Evolutionary conservation across 345 rosid species (phyloP).

Genomic region (Erodium maritimum): DNA sequence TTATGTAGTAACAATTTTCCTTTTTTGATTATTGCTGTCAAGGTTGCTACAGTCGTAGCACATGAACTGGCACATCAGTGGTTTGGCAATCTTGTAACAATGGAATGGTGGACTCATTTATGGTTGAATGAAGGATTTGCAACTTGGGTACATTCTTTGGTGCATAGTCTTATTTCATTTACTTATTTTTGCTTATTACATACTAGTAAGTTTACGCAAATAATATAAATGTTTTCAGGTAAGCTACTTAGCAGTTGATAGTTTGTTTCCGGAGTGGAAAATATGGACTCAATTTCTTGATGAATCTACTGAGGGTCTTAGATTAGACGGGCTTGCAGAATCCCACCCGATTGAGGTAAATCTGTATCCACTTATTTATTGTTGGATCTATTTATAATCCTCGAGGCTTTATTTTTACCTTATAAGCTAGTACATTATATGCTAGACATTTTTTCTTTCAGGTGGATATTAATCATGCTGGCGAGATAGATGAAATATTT

Average conservation of each 20-base stretch:
- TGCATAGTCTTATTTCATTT: slow-evolving; percentile 5
- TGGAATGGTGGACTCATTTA: slow-evolving; percentile 99
- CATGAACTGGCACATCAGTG: slow-evolving; percentile 99
- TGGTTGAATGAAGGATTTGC: slow-evolving; percentile 99
- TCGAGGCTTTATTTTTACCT: neutral
- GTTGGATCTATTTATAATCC: neutral
- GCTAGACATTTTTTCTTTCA: slow-evolving; percentile 16
- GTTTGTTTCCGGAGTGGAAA: slow-evolving; percentile 93
- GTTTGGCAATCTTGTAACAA: slow-evolving; percentile 98
- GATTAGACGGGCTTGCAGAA: slow-evolving; percentile 86
- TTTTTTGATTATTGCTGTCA: neutral
- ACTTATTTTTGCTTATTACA: neutral
- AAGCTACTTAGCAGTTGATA: slow-evolving; percentile 89
- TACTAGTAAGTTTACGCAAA: slow-evolving; percentile 5
- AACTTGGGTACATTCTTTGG: slow-evolving; percentile 63
- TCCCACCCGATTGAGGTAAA: slow-evolving; percentile 97
- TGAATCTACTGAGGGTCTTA: slow-evolving; percentile 72
- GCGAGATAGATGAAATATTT: slow-evolving; percentile 87
- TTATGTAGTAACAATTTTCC: neutral
- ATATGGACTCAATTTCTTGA: slow-evolving; percentile 97
- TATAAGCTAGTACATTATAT: slow-evolving; percentile 1
- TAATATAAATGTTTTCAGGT: slow-evolving; percentile 40
- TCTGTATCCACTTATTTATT: neutral
- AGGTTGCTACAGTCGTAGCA: slow-evolving; percentile 94
- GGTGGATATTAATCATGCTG: slow-evolving; percentile 90